These are phyloP conservation scores for Vitis riparia DNA, from an alignment of 164 flowering plant species.

Conservation along the genomic window DNA sequence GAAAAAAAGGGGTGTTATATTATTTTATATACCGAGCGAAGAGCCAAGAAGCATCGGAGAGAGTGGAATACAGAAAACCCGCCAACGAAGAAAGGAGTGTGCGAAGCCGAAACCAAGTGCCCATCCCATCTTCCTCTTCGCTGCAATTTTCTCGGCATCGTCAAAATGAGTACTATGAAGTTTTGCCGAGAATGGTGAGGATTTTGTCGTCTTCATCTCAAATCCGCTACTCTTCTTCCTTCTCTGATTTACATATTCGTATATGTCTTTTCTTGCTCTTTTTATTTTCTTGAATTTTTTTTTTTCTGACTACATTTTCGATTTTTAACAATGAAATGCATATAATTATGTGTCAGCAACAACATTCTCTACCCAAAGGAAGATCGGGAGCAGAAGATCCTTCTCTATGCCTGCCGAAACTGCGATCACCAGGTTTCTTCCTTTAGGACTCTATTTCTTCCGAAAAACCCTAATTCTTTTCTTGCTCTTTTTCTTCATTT, in stretches of 20 bases:
- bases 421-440: conserved; percentile 80
- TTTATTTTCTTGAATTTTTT: neutral
- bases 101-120: no score
- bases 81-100: no score
- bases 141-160: neutral
- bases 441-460: neutral
- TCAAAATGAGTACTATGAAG: conserved; percentile 94
- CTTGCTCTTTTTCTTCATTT: neutral
- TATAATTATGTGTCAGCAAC: conserved; percentile 46
- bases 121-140: no score
- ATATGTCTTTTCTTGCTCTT: neutral
- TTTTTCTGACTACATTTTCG: neutral
- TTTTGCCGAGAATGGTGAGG: conserved; percentile 91
- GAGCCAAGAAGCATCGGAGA: no score
- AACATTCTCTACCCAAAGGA: conserved; percentile 90
- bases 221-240: neutral
- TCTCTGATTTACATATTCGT: neutral
- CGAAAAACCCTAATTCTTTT: neutral
- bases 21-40: no score
- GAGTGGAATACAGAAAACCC: no score
- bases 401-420: conserved; percentile 86
- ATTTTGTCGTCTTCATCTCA: neutral
- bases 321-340: no score
- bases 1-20: no score
- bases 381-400: conserved; percentile 77